Evolutionary conservation across 2,329 filamentous ascomycete species (phyloP), one percentile per base, ranked within the genome.

Genomic region (Talaromyces sp.): DNA sequence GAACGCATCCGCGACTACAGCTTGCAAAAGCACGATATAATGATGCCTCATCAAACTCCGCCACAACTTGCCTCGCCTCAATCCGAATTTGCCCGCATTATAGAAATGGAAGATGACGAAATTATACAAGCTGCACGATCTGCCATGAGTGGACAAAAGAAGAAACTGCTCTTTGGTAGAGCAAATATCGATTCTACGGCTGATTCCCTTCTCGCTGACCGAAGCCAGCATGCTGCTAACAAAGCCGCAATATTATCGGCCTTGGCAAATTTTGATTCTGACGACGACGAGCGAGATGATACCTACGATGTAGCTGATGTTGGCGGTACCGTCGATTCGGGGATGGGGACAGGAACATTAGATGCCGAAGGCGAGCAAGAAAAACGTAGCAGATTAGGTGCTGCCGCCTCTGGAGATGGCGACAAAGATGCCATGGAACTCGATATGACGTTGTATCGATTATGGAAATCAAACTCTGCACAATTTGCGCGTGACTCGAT

Each of bases 251-350:
- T 97, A 68, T 79, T 96, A 25, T 91, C 93, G 2, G 93, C 93
- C 0, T 84, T 98, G 2, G 91, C 92, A 16, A 84, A 89, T 0
- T 97, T 98, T 68, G 93, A 98, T 77, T 89, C 88, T 0, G 93
- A 98, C 69, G 95, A 98, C 68, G 95, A 99, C 73, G 95, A 99
- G 78, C 86, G 92, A 39, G 95, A 99, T 74, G 95, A 99, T 74
- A 98, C 93, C 0, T 99, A 99, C 72, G 95, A 99, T 70, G 86
- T 88, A 1, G 91, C 87, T 57, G 95, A 98, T 71, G 92, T 98
- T 1, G 95, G 95, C 39, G 93, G 93, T 23, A 91, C 90, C 0
- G 87, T 97, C 2, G 92, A 96, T 68, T 81, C 83, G 18, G 77
- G 73, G 2, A 67, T 79, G 1, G 46, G 46, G 16, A 57, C 60